These are phyloP conservation scores for Crithidia bombi DNA, from an alignment of 208 protist species.

Conservation along the genomic window DNA sequence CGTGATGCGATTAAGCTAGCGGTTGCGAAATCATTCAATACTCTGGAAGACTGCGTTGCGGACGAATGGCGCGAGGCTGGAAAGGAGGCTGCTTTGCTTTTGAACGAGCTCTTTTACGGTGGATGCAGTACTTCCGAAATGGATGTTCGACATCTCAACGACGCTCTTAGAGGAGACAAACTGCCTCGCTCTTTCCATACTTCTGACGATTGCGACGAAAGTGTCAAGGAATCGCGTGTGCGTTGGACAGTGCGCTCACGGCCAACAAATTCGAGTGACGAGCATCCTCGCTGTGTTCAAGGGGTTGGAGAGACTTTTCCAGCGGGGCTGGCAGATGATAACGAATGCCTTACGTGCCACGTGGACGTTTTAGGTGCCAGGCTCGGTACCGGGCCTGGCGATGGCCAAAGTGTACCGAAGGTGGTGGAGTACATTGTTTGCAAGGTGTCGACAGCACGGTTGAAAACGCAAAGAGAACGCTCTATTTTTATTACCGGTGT, in stretches of 20 bases:
- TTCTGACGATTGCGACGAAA: background rate
- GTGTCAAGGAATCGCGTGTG: background rate
- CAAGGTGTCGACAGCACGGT: background rate
- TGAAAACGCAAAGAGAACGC: background rate
- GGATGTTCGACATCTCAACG: slow-evolving; percentile 6
- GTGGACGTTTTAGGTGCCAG: background rate
- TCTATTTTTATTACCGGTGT: background rate
- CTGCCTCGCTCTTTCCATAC: background rate
- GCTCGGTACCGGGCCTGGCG: background rate
- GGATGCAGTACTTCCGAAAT: slow-evolving; percentile 14
- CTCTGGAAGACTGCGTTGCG: slow-evolving; percentile 30
- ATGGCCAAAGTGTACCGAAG: background rate
- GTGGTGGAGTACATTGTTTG: background rate
- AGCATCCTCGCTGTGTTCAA: background rate
- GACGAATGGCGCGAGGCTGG: slow-evolving; percentile 33
- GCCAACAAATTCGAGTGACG: background rate
- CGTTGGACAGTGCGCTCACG: slow-evolving; percentile 1
- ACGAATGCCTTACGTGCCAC: no score
- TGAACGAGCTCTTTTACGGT: slow-evolving; percentile 25
- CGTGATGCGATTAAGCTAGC: slow-evolving; percentile 51
- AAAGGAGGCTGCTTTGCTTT: slow-evolving; percentile 35
- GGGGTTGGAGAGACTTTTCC: background rate
- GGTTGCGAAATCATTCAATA: slow-evolving; percentile 31
- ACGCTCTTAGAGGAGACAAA: background rate
- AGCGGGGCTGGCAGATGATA: no score